Evolutionary conservation across 139 green algal genomes (phyloP).

Genomic region (Chlorella sp.): DNA sequence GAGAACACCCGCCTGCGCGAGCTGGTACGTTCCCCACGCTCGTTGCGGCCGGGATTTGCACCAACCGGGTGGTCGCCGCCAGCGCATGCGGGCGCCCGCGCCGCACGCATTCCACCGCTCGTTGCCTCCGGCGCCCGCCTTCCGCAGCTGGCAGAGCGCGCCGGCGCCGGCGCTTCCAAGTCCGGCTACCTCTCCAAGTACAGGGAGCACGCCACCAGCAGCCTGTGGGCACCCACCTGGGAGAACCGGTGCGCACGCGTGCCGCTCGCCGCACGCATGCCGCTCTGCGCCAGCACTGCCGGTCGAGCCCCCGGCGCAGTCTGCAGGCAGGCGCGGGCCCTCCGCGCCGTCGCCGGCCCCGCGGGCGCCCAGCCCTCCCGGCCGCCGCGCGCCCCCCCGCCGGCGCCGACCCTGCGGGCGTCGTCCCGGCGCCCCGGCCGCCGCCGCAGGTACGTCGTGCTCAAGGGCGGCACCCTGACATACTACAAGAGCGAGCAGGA

Average conservation of each 20-base stretch:
- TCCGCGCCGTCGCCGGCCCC: too few species aligned
- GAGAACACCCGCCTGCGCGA: constrained; percentile 38
- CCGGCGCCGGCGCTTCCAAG: constrained; percentile 14
- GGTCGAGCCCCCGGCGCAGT: too few species aligned
- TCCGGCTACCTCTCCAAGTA: constrained; percentile 62
- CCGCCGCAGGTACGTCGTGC: constrained; percentile 45
- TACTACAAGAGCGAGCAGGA: constrained; percentile 61
- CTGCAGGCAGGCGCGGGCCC: too few species aligned
- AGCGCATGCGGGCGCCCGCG: background rate
- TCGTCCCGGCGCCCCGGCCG: constrained; percentile 24
- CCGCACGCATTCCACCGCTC: background rate
- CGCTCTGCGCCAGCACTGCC: background rate
- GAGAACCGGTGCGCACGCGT: constrained; percentile 52
- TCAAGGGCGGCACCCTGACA: constrained; percentile 42
- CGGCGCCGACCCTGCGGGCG: too few species aligned
- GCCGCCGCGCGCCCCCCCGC: too few species aligned
- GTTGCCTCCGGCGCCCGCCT: background rate
- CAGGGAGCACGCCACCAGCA: constrained; percentile 31
- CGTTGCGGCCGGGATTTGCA: background rate
- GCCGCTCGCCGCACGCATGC: background rate
- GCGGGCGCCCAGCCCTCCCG: too few species aligned
- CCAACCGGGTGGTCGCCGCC: background rate
- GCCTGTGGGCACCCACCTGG: constrained; percentile 45
- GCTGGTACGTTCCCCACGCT: constrained; percentile 19
- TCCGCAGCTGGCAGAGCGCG: constrained; percentile 24